Conservation (phyloP, 148 eudicot genomes). For the Heliosperma pusillum region DNA sequence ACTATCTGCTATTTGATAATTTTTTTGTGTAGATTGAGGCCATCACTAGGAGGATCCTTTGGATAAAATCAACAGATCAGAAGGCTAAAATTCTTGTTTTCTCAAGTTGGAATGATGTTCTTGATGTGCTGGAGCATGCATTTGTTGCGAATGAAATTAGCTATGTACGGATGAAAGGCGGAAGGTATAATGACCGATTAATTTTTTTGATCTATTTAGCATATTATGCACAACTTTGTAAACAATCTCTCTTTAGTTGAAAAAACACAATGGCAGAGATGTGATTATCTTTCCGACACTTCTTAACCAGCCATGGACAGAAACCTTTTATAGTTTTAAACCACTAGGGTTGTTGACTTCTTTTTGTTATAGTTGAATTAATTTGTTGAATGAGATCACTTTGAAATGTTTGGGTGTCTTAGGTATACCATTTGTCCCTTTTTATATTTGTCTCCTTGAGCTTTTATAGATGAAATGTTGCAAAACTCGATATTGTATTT, state of each 20-base stretch:
- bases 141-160: constrained; percentile 69
- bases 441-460: no score
- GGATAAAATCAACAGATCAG: constrained; percentile 66
- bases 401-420: no score
- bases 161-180: constrained; percentile 85
- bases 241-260: background rate
- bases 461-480: background rate
- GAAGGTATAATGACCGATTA: constrained; percentile 44
- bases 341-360: no score
- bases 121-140: constrained; percentile 90
- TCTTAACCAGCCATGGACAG: no score
- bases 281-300: no score
- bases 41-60: constrained; percentile 78
- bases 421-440: no score
- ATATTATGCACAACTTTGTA: background rate
- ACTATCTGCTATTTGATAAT: background rate
- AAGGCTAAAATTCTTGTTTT: constrained; percentile 82
- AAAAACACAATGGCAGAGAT: no score
- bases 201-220: background rate
- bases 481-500: no score
- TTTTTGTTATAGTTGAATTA: no score
- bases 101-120: constrained; percentile 96
- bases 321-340: no score
- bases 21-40: constrained; percentile 69
- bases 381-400: no score